A percentile compares a stretch with the other conserved stretches of the same genome.
Evolutionary conservation across 1,284 basidiomycete genomes (phyloP).

Genomic region (Fomitopsis schrenkii): DNA sequence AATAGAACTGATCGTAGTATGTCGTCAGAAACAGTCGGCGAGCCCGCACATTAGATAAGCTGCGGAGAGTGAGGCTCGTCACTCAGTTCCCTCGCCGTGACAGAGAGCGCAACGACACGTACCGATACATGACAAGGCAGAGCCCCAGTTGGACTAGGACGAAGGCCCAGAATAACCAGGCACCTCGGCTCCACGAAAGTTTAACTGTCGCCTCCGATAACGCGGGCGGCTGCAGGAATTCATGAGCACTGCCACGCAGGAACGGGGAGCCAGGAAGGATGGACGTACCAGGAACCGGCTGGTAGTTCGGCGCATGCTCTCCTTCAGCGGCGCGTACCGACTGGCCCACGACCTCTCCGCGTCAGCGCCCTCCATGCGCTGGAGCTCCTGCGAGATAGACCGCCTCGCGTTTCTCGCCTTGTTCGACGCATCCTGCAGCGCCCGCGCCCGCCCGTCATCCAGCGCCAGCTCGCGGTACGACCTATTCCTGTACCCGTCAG

Average conservation of each 20-base stretch:
- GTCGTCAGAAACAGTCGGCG: conserved; percentile 47
- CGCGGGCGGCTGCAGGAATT: not conserved
- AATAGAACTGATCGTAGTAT: conserved; percentile 72
- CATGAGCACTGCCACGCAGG: not conserved
- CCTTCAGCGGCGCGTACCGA: conserved; percentile 33
- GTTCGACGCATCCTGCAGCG: conserved; percentile 52
- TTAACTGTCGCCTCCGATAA: conserved; percentile 8
- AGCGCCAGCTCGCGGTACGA: conserved; percentile 29
- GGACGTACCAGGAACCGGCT: conserved; percentile 31
- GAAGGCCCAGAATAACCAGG: conserved; percentile 20
- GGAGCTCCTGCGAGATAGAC: conserved; percentile 39
- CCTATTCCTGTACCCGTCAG: conserved; percentile 23
- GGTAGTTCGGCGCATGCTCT: conserved; percentile 28
- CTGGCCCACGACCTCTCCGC: conserved; percentile 30
- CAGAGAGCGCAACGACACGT: conserved; percentile 6
- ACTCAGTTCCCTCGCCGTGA: not conserved
- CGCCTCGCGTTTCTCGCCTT: conserved; percentile 45
- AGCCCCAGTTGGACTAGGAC: conserved; percentile 21
- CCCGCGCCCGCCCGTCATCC: conserved; percentile 42
- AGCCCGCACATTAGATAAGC: conserved; percentile 37
- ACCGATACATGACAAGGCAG: conserved; percentile 26
- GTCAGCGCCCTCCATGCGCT: conserved; percentile 25
- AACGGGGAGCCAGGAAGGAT: not conserved
- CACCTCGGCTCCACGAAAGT: conserved; percentile 17
- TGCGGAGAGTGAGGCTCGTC: conserved; percentile 16